Evolutionary conservation across 1,284 basidiomycete genomes (phyloP).

Genomic region (Melampsora occidentalis): DNA sequence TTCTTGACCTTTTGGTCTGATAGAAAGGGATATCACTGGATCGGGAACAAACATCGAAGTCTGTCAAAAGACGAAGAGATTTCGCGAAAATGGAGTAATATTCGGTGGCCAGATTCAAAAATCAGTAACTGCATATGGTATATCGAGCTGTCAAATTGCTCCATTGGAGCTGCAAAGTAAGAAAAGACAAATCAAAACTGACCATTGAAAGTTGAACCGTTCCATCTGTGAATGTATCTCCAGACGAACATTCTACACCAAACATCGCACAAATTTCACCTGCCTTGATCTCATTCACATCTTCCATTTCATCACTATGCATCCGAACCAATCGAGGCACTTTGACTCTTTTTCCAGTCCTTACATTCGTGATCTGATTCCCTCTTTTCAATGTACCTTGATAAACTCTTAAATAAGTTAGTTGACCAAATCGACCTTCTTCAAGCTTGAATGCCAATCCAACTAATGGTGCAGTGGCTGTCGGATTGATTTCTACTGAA

Average conservation of each 20-base stretch:
- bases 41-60: slow-evolving; percentile 99
- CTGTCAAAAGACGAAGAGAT: slow-evolving; percentile 56
- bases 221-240: slow-evolving; percentile 84
- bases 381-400: slow-evolving; percentile 87
- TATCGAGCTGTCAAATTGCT: too few relatives aligned
- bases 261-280: slow-evolving; percentile 99
- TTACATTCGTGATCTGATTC: slow-evolving; percentile 81
- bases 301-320: slow-evolving; percentile 99
- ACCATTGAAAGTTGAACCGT: slow-evolving; percentile 33
- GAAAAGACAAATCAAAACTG: not conserved
- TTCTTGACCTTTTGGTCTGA: slow-evolving; percentile 88
- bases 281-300: slow-evolving; percentile 89
- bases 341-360: slow-evolving; percentile 96
- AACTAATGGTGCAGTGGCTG: slow-evolving; percentile 79
- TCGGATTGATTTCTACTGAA: slow-evolving; percentile 72
- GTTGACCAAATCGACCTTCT: slow-evolving; percentile 92
- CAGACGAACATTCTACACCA: slow-evolving; percentile 96
- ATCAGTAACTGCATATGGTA: not conserved
- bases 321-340: slow-evolving; percentile 95
- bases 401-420: slow-evolving; percentile 99
- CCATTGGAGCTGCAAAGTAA: too few relatives aligned
- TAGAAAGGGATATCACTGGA: slow-evolving; percentile 91
- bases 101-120: not conserved
- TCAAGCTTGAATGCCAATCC: slow-evolving; percentile 98
- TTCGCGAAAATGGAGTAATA: not conserved